Conservation (phyloP, 2,329 filamentous ascomycete genomes). For the Pseudogymnoascus sp. region DNA sequence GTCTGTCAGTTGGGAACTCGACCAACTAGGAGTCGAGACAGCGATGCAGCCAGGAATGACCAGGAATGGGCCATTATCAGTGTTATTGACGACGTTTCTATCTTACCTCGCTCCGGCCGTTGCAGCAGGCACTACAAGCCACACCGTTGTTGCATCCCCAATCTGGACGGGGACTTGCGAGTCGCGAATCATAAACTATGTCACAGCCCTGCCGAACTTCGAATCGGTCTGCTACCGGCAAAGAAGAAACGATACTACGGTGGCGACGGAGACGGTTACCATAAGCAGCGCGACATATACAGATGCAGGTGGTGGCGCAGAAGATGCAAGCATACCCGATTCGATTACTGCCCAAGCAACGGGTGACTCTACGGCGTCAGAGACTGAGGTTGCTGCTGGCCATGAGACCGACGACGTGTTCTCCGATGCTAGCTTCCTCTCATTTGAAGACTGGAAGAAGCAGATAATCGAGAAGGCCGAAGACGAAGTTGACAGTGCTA, state of each 20-base stretch:
- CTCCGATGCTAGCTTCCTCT: conserved; percentile 78
- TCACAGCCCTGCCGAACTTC: conserved; percentile 71
- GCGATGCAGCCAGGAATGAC: conserved; percentile 2
- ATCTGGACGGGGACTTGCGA: conserved; percentile 37
- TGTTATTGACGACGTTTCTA: neutral
- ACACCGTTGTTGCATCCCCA: neutral
- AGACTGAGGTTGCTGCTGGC: neutral
- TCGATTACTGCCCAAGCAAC: conserved; percentile 13
- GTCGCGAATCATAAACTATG: conserved; percentile 68
- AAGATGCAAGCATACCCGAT: conserved; percentile 8
- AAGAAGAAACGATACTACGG: neutral
- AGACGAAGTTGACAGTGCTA: conserved; percentile 49
- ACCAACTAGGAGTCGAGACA: conserved; percentile 4
- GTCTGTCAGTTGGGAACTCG: neutral
- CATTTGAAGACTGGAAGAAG: conserved; percentile 97
- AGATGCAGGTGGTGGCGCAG: conserved; percentile 5
- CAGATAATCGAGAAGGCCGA: conserved; percentile 78
- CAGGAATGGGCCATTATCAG: neutral
- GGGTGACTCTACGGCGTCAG: neutral
- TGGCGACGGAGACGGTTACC: conserved; percentile 13
- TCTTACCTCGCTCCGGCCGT: neutral
- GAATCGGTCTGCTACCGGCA: conserved; percentile 40
- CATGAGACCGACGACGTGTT: conserved; percentile 53
- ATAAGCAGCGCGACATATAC: conserved; percentile 12
- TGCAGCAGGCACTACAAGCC: neutral